Evolutionary conservation across 345 rosid species (phyloP).

Genomic region (Populus tremula): DNA sequence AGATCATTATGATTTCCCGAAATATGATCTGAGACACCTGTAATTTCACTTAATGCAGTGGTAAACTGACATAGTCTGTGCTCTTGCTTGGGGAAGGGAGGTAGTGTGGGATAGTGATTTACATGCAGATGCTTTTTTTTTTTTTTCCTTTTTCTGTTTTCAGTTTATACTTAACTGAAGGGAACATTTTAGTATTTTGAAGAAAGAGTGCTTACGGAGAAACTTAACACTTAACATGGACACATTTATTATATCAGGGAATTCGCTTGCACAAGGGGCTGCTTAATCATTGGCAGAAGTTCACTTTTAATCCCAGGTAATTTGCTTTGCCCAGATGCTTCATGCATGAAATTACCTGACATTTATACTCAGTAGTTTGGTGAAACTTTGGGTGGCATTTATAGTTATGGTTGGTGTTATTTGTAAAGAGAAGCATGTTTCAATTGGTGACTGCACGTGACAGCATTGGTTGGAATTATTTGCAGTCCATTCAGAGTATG

Average conservation of each 20-base stretch:
- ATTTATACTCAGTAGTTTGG: background rate
- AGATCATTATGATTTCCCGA: background rate
- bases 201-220: background rate
- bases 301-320: slow-evolving; percentile 96
- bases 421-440: background rate
- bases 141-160: background rate
- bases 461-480: background rate
- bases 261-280: slow-evolving; percentile 78
- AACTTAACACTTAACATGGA: background rate
- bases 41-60: background rate
- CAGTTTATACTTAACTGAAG: background rate
- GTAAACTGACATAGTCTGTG: background rate
- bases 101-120: background rate
- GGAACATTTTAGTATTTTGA: background rate
- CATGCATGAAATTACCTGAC: background rate
- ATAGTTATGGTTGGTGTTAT: background rate
- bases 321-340: slow-evolving; percentile 10
- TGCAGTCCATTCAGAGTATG: background rate
- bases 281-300: slow-evolving; percentile 92
- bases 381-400: background rate
- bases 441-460: background rate
- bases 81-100: background rate
- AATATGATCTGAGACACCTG: background rate
- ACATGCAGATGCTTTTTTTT: background rate
- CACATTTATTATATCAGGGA: slow-evolving; percentile 47